phyloP scores from a whole-genome alignment of 805 yeast species.

The Dipodascopsis uninucleata region DNA sequence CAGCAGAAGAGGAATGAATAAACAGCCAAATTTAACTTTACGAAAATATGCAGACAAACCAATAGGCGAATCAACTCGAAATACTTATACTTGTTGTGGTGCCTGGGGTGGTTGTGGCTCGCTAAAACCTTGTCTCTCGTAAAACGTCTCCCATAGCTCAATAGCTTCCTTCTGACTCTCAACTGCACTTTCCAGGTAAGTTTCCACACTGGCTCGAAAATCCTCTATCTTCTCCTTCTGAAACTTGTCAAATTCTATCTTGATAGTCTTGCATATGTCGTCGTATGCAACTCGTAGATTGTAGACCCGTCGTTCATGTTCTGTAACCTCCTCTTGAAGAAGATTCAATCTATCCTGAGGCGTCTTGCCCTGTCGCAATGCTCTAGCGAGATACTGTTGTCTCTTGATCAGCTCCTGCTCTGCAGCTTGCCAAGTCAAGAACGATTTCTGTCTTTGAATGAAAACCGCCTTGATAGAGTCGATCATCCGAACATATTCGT shows the following conservation, averaged over 20 bases:
- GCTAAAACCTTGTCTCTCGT: constrained; percentile 44
- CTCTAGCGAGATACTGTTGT: constrained; percentile 46
- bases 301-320: constrained; percentile 51
- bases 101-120: constrained; percentile 19
- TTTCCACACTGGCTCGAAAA: constrained; percentile 83
- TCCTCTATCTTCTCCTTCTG: constrained; percentile 76
- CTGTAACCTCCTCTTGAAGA: constrained; percentile 57
- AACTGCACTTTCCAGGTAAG: constrained; percentile 81
- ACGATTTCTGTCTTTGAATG: constrained; percentile 62
- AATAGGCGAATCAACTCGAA: no score
- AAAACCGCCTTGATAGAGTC: constrained; percentile 71
- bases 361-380: constrained; percentile 45
- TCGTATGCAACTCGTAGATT: constrained; percentile 58
- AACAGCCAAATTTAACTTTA: no score
- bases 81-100: no score
- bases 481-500: constrained; percentile 77
- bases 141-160: constrained; percentile 55
- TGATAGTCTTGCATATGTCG: constrained; percentile 62
- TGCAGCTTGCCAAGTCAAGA: constrained; percentile 44
- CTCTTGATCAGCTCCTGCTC: constrained; percentile 50
- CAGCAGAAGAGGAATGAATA: no score
- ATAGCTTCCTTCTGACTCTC: constrained; percentile 85
- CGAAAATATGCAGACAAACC: no score
- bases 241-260: constrained; percentile 60
- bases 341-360: constrained; percentile 61